phyloP scores from a whole-genome alignment of 2,329 filamentous ascomycete species.

The Colletotrichum brevisporum region DNA sequence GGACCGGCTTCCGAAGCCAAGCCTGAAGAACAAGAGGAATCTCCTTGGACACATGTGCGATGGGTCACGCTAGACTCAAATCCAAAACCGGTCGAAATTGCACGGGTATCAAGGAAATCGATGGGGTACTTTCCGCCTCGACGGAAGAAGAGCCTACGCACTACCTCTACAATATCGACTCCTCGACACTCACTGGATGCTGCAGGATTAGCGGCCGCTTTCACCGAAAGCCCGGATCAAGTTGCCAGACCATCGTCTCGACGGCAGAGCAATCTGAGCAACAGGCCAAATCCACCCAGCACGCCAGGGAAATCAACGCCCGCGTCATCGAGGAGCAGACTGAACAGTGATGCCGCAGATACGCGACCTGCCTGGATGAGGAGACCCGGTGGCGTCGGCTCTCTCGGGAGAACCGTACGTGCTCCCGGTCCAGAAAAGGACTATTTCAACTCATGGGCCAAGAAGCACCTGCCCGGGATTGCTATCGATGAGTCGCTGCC shows the following conservation, averaged over 20 bases:
- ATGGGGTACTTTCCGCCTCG: constrained; percentile 94
- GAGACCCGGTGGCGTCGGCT: constrained; percentile 90
- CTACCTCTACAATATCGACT: constrained; percentile 76
- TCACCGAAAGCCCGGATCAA: constrained; percentile 37
- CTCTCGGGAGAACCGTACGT: constrained; percentile 78
- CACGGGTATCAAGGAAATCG: constrained; percentile 82
- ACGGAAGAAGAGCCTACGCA: constrained; percentile 84
- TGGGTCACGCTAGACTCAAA: constrained; percentile 87
- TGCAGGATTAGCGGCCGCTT: constrained; percentile 12
- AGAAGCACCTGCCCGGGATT: constrained; percentile 84
- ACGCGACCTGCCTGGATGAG: constrained; percentile 74
- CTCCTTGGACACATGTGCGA: constrained; percentile 86
- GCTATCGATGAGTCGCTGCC: constrained; percentile 76
- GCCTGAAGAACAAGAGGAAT: constrained; percentile 68
- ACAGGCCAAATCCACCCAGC: constrained; percentile 47
- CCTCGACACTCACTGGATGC: constrained; percentile 75
- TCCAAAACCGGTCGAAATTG: constrained; percentile 83
- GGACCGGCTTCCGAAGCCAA: constrained; percentile 16
- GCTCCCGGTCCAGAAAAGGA: constrained; percentile 88
- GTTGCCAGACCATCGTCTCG: constrained; percentile 50
- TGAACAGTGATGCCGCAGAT: constrained; percentile 56
- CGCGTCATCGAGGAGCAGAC: constrained; percentile 53
- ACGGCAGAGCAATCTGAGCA: constrained; percentile 59
- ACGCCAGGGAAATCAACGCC: constrained; percentile 49
- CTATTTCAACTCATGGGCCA: constrained; percentile 86